Conservation (phyloP, 2,329 filamentous ascomycete species). For the Monilinia aucupariae region DNA sequence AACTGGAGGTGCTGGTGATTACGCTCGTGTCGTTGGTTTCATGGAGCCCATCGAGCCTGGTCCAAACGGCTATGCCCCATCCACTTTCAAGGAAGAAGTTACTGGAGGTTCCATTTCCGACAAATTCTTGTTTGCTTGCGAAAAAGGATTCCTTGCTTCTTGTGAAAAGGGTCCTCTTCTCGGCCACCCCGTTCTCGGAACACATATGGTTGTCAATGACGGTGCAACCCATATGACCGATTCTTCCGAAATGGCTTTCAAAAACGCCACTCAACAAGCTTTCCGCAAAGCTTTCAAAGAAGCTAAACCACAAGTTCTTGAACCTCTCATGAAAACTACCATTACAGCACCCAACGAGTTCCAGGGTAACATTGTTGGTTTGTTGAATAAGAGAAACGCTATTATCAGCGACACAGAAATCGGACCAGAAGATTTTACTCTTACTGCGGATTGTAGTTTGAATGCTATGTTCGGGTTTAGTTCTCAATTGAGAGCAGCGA, state of each 20-base stretch:
- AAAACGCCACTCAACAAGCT: conserved; percentile 87
- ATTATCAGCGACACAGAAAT: conserved; percentile 95
- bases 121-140: conserved; percentile 90
- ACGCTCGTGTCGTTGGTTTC: conserved; percentile 83
- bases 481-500: conserved; percentile 82
- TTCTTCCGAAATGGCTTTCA: conserved; percentile 95
- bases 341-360: conserved; percentile 96
- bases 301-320: conserved; percentile 76
- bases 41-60: conserved; percentile 69
- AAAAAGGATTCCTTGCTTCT: conserved; percentile 83
- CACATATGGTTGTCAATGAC: conserved; percentile 88
- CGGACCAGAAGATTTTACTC: conserved; percentile 86
- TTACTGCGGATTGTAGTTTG: conserved; percentile 85
- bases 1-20: conserved; percentile 91
- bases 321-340: conserved; percentile 97
- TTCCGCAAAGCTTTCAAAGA: conserved; percentile 90
- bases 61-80: conserved; percentile 56
- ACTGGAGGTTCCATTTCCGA: conserved; percentile 87
- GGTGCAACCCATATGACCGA: conserved; percentile 97
- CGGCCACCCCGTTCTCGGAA: conserved; percentile 86
- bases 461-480: conserved; percentile 99
- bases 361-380: conserved; percentile 88
- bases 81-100: conserved; percentile 77
- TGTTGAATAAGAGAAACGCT: conserved; percentile 95
- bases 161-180: conserved; percentile 85